Percentiles rank a stretch among this genome's conserved stretches.
These are phyloP conservation scores for Kewa caespitosa DNA, from an alignment of 179 eudicot genomes.

Conservation along the genomic window DNA sequence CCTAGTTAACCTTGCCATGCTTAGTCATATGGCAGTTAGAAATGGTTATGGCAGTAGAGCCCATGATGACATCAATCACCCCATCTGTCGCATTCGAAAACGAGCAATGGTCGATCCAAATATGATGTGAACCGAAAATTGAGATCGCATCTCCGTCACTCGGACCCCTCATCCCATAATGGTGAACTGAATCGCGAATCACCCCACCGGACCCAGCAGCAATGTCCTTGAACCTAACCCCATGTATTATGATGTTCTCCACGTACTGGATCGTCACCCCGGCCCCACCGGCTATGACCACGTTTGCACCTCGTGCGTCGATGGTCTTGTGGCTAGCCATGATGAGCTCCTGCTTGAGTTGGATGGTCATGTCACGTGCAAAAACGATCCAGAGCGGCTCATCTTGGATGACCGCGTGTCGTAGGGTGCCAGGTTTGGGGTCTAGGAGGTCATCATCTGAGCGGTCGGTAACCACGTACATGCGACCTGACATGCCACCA, in stretches of 20 bases:
- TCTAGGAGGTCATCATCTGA: constrained; percentile 42
- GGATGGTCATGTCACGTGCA: constrained; percentile 36
- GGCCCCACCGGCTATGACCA: constrained; percentile 41
- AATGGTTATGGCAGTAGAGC: constrained; percentile 46
- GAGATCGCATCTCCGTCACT: constrained; percentile 52
- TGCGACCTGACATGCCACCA: constrained; percentile 41
- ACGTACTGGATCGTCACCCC: constrained; percentile 45
- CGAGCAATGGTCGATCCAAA: constrained; percentile 53
- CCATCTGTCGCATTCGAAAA: constrained; percentile 34
- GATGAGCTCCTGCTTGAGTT: constrained; percentile 44
- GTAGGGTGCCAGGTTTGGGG: constrained; percentile 52
- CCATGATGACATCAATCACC: constrained; percentile 37
- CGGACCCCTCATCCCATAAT: constrained; percentile 33
- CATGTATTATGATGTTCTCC: constrained; percentile 43
- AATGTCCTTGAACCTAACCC: constrained; percentile 34
- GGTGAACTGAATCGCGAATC: constrained; percentile 37
- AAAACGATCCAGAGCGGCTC: constrained; percentile 53
- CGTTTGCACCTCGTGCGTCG: constrained; percentile 44
- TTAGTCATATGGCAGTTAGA: constrained; percentile 43
- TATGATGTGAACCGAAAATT: constrained; percentile 35
- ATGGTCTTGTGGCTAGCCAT: constrained; percentile 50
- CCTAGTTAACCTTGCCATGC: constrained; percentile 41
- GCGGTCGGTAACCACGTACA: constrained; percentile 38
- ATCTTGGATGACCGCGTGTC: constrained; percentile 45
- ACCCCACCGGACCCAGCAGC: constrained; percentile 34